Base-by-base conservation (phyloP, 1,139 yeast genomes). In the Lodderomyces metapsilosis region DNA sequence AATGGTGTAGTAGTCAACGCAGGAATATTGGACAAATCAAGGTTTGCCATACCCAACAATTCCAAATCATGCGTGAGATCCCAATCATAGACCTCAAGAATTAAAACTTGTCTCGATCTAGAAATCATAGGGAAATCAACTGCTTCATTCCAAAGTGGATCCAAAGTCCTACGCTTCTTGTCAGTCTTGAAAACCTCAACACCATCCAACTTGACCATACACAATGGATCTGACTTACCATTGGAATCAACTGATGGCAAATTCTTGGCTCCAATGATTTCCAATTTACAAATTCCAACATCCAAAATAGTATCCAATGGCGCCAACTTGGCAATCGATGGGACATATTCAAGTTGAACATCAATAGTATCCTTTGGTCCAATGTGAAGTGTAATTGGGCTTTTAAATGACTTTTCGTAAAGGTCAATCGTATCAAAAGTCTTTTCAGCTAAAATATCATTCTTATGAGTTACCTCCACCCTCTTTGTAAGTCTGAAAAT, bases 151-250 rank as follows among this genome's bases (percentile, higher is more conserved):
- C 88, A 85, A 5, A 68, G 67, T 23, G 94, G 94, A 43, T 76
- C 69, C 51, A 85, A 66, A 0, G 86, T 81, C 61, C 80, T 84
- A 61, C 83, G 81, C 52, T 80, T 70, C 49, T 72, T 74, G 43
- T 79, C 78, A 2, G 89, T 78, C 53, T 75, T 80, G 64, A 60
- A 78, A 5, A 80, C 61, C 51, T 75, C 72, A 30, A 68, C 56
- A 8, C 80, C 84, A 55, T 84, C 82, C 28, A 82, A 57, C 38
- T 60, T 66, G 21, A 84, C 59, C 12, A 62, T 62, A 38, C 74
- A 74, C 54, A 71, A 77, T 44, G 94, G 92, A 66, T 85, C 94
- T 4, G 91, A 81, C 52, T 81, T 82, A 44, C 92, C 92, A 54
- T 82, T 83, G 44, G 78, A 64, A 57, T 85, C 94, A 37, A 78